Percentiles rank a stretch among this genome's conserved stretches.
Evolutionary conservation across 2,329 filamentous ascomycete species (phyloP).

Genomic region (Colletotrichum coccodes): DNA sequence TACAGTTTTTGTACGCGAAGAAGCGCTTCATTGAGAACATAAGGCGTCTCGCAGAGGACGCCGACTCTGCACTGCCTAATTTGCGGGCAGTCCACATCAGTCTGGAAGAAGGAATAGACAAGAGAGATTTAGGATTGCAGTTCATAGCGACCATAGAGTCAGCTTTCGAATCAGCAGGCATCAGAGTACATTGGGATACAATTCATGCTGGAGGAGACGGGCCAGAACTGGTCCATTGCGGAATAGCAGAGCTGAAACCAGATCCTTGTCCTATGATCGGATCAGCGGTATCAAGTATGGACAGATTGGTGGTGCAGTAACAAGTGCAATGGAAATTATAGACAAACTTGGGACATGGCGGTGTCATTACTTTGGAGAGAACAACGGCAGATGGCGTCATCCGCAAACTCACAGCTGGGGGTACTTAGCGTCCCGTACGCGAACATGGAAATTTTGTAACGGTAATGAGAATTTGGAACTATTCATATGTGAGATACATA

Average conservation of each 20-base stretch:
- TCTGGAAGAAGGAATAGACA: background rate
- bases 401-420: too few species aligned
- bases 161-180: background rate
- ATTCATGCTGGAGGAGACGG: too few species aligned
- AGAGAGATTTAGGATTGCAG: background rate
- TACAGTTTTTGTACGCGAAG: background rate
- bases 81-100: background rate
- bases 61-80: background rate
- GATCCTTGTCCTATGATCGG: background rate
- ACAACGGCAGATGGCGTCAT: background rate
- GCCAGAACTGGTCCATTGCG: background rate
- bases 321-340: background rate
- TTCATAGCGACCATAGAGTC: background rate
- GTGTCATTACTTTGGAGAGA: too few species aligned
- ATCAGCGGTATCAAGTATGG: background rate
- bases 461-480: too few species aligned
- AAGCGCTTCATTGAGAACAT: background rate
- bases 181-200: conserved; percentile 5
- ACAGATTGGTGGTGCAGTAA: background rate
- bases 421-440: too few species aligned
- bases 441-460: too few species aligned
- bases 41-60: background rate
- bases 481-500: too few species aligned
- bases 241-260: background rate
- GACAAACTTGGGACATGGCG: background rate